A percentile compares a stretch with the other conserved stretches of the same genome.
Conservation (phyloP, 2,329 filamentous ascomycete genomes). For the Alternaria dauci region DNA sequence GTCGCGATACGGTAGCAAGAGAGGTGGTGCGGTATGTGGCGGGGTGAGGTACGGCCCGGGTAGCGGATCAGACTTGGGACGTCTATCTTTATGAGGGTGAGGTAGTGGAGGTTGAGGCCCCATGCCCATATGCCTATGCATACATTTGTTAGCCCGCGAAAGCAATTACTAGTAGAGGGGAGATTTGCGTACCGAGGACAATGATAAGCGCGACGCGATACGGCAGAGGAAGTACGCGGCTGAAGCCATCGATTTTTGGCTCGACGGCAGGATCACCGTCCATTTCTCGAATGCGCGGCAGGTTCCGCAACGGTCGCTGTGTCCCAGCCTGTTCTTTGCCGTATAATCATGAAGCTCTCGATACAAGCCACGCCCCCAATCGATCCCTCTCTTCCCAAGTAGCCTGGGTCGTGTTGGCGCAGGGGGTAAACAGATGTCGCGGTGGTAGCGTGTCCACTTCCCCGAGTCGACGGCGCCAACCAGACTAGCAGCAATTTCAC, state of each 20-base stretch:
- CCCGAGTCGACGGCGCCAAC: slow-evolving; percentile 22
- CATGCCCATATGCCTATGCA: slow-evolving; percentile 88
- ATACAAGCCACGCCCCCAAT: slow-evolving; percentile 5
- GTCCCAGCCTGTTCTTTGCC: slow-evolving; percentile 30
- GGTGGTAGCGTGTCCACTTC: slow-evolving; percentile 44
- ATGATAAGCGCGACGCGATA: slow-evolving; percentile 88
- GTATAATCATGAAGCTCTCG: slow-evolving; percentile 28
- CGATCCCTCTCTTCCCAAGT: slow-evolving; percentile 10
- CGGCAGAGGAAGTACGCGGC: slow-evolving; percentile 84
- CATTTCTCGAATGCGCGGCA: slow-evolving; percentile 58
- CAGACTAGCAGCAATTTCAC: slow-evolving; percentile 14
- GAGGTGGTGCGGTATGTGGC: slow-evolving; percentile 77
- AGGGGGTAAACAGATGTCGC: slow-evolving; percentile 25
- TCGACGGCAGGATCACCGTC: slow-evolving; percentile 78
- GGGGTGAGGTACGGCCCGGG: slow-evolving; percentile 73
- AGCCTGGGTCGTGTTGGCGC: slow-evolving; percentile 16
- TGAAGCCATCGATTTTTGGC: slow-evolving; percentile 79
- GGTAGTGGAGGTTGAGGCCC: slow-evolving; percentile 89
- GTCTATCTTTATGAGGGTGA: slow-evolving; percentile 82
- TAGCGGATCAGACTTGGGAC: slow-evolving; percentile 88
- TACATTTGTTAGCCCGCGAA: neutral
- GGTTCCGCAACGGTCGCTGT: slow-evolving; percentile 30
- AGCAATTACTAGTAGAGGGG: neutral
- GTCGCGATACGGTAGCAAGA: slow-evolving; percentile 88
- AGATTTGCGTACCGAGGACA: slow-evolving; percentile 72